phyloP scores from a whole-genome alignment of 331 rosid species.

The Quercus phellos region DNA sequence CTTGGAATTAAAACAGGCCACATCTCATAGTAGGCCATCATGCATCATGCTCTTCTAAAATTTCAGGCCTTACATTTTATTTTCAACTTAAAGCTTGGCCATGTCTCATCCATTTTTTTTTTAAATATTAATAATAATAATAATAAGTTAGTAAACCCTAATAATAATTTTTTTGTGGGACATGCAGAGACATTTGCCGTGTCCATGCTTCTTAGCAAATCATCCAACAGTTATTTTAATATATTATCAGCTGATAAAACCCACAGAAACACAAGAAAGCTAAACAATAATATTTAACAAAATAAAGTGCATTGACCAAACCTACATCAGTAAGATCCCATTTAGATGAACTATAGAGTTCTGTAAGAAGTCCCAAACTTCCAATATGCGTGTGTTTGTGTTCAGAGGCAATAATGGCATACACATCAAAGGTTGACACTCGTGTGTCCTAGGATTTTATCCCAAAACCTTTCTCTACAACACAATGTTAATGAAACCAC shows the following conservation, averaged over 20 bases:
- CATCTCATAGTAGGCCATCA: too few relatives aligned
- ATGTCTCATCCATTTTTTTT: too few relatives aligned
- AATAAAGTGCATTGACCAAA: neutral
- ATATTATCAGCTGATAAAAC: neutral
- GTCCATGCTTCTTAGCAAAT: too few relatives aligned
- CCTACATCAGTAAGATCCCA: neutral
- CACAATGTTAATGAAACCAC: slow-evolving; percentile 8
- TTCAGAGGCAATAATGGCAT: neutral
- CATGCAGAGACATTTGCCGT: too few relatives aligned
- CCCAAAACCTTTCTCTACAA: neutral
- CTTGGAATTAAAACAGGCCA: too few relatives aligned
- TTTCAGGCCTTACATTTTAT: too few relatives aligned
- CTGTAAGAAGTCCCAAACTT: neutral
- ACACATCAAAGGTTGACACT: neutral
- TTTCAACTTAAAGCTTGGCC: too few relatives aligned
- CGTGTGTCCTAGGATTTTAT: neutral
- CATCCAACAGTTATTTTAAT: neutral
- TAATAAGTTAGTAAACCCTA: too few relatives aligned
- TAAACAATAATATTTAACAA: slow-evolving; percentile 4
- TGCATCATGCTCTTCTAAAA: too few relatives aligned
- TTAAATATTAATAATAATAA: too few relatives aligned
- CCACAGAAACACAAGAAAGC: neutral
- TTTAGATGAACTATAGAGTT: neutral
- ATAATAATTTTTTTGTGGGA: too few relatives aligned
- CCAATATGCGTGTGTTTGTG: neutral